Evolutionary conservation across 2,329 filamentous ascomycete species (phyloP), one percentile per base, ranked within the genome.

Genomic region (Alternaria dauci): DNA sequence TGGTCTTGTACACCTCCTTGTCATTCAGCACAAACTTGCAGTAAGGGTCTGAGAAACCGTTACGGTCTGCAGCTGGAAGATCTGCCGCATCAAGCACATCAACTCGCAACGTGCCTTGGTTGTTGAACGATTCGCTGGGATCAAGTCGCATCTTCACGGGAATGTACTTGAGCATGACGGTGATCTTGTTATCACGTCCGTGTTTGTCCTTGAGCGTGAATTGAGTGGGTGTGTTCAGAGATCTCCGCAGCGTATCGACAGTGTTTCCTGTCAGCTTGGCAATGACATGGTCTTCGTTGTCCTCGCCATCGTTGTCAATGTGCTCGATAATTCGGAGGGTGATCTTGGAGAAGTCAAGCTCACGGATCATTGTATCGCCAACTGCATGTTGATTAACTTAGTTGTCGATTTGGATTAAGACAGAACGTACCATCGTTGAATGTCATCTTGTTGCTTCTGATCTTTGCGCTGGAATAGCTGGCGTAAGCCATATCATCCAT

Each of bases 401-500:
- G 39, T 38, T 51, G 12, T 53, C n/a, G n/a, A 55, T 4, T 18
- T 26, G 8, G 9, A 16, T 34, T 2, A 8, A 8, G n/a, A 4
- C 25, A 51, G 28, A 28, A 9, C 82, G 65, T 77, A 83, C 86
- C 93, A 80, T 99, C 95, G 69, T 95, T 92, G 78, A 98, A 93
- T 53, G 87, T 91, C 74, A 89, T 86, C 11, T 85, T 82, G 69
- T 85, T 90, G 41, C 84, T 86, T 72, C 87, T 89, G 32, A 93
- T 90, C 65, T 89, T 92, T 1, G 91, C 88, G 11, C 93, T 96
- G 2, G 87, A 85, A 76, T 97, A 98, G 0, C 93, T 91, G 0
- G 95, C 91, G 81, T 95, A 98, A 32, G 92, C 87, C 86, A 95
- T 93, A 76, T 99, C 95, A 77, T 99, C 95, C 77, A 98, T 95